Conservation (phyloP, 2,329 filamentous ascomycete genomes). For the Arthrinium puccinioides region DNA sequence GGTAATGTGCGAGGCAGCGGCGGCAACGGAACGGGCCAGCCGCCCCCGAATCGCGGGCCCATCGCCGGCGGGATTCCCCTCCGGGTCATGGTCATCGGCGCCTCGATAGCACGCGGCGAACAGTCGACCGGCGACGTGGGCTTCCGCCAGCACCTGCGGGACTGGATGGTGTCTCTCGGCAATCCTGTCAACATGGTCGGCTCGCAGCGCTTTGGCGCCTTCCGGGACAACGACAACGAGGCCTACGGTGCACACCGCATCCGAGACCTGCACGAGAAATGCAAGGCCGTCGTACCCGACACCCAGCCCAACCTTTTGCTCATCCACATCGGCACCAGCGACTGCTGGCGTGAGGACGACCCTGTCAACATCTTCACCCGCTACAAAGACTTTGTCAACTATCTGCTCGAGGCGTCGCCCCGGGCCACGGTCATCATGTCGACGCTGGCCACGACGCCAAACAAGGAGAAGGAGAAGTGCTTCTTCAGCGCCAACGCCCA, state of each 20-base stretch:
- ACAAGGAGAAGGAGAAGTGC: conserved; percentile 12
- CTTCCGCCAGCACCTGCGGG: conserved; percentile 19
- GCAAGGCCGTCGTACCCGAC: conserved; percentile 15
- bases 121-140: conserved; percentile 15
- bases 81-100: conserved; percentile 22
- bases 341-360: conserved; percentile 19
- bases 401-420: conserved; percentile 12
- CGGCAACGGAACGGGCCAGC: too few relatives aligned
- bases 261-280: conserved; percentile 19
- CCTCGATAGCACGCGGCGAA: conserved; percentile 20
- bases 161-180: conserved; percentile 13
- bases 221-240: conserved; percentile 22
- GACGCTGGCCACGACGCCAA: conserved; percentile 18
- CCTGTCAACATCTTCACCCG: conserved; percentile 15
- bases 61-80: conserved; percentile 19
- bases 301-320: conserved; percentile 22
- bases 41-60: too few relatives aligned
- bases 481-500: conserved; percentile 20
- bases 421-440: conserved; percentile 20
- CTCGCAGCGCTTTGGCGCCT: conserved; percentile 18
- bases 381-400: conserved; percentile 20
- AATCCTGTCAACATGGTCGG: conserved; percentile 24
- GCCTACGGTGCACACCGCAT: conserved; percentile 23
- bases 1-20: too few relatives aligned
- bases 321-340: conserved; percentile 25